Conservation (phyloP, 208 protist genomes). For the Wallacemonas sp. region DNA sequence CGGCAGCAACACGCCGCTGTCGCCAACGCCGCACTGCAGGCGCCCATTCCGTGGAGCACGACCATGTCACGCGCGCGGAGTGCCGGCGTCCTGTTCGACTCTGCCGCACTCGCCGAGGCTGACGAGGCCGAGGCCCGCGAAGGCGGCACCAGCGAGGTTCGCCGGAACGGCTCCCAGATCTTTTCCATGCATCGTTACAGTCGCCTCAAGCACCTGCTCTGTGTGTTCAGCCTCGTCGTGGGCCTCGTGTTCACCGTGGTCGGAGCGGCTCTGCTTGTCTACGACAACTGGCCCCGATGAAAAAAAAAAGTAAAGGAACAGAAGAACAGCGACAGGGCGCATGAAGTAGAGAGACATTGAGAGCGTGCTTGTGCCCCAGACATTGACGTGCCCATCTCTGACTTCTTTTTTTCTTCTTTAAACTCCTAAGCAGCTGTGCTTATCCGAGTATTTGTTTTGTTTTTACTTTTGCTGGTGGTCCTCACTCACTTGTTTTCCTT, state of each 20-base stretch:
- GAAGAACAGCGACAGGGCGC: too few species aligned
- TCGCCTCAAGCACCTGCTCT: constrained; percentile 34
- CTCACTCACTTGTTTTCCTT: too few species aligned
- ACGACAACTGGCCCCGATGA: constrained; percentile 21
- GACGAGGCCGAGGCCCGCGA: not conserved
- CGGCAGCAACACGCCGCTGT: not conserved
- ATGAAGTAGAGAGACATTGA: too few species aligned
- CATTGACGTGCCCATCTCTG: too few species aligned
- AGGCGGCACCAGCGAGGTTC: not conserved
- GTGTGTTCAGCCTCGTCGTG: constrained; percentile 28
- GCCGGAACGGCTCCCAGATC: not conserved
- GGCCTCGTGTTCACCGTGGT: constrained; percentile 43
- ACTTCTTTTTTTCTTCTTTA: too few species aligned
- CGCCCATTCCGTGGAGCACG: not conserved
- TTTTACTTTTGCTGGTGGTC: too few species aligned
- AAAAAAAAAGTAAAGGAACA: too few species aligned
- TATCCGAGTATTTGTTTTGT: too few species aligned
- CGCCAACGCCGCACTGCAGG: not conserved
- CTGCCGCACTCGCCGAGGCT: not conserved
- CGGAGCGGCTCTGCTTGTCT: constrained; percentile 33
- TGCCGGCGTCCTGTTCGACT: constrained; percentile 21
- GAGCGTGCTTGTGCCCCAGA: too few species aligned
- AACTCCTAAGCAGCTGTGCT: too few species aligned
- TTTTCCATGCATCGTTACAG: constrained; percentile 17
- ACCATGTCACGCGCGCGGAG: constrained; percentile 3